Percentiles rank a stretch among this genome's conserved stretches.
phyloP scores from a whole-genome alignment of 2,329 filamentous ascomycete species.

The Ophiostoma ulmi region DNA sequence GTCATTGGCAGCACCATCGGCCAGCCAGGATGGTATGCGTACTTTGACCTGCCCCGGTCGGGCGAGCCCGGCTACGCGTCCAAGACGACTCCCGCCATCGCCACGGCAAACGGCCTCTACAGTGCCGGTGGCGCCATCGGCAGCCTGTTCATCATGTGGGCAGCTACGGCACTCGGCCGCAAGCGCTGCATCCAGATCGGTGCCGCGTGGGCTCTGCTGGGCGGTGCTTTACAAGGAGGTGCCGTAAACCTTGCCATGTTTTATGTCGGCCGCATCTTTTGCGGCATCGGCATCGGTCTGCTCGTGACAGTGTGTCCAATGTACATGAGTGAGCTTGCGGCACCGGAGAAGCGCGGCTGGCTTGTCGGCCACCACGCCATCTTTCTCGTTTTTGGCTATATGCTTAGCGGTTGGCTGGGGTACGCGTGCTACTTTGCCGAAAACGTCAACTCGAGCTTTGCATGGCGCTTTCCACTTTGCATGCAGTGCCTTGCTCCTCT shows the following conservation, averaged over 20 bases:
- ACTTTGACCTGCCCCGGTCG: conserved; percentile 42
- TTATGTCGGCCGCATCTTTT: conserved; percentile 40
- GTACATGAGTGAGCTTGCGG: conserved; percentile 42
- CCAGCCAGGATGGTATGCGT: conserved; percentile 46
- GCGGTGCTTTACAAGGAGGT: conserved; percentile 44
- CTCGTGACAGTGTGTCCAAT: conserved; percentile 42
- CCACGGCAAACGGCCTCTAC: conserved; percentile 34
- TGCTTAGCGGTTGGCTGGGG: conserved; percentile 42
- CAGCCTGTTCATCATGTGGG: conserved; percentile 47
- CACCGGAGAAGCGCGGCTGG: conserved; percentile 40
- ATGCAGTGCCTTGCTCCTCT: conserved; percentile 36
- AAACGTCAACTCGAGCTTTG: conserved; percentile 35
- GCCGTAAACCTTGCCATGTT: conserved; percentile 43
- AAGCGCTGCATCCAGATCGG: conserved; percentile 45
- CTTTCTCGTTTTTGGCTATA: conserved; percentile 45
- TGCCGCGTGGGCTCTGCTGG: conserved; percentile 40
- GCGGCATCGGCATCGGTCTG: conserved; percentile 40
- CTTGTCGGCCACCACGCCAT: conserved; percentile 44
- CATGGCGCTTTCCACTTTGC: conserved; percentile 43
- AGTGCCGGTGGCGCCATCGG: conserved; percentile 44
- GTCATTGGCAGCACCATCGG: conserved; percentile 50
- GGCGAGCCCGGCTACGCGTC: conserved; percentile 43
- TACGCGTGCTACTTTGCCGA: conserved; percentile 42
- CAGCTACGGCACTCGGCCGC: conserved; percentile 41
- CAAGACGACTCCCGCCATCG: conserved; percentile 43